Base-by-base conservation (phyloP, 345 rosid genomes). In the Abelmoschus esculentus region DNA sequence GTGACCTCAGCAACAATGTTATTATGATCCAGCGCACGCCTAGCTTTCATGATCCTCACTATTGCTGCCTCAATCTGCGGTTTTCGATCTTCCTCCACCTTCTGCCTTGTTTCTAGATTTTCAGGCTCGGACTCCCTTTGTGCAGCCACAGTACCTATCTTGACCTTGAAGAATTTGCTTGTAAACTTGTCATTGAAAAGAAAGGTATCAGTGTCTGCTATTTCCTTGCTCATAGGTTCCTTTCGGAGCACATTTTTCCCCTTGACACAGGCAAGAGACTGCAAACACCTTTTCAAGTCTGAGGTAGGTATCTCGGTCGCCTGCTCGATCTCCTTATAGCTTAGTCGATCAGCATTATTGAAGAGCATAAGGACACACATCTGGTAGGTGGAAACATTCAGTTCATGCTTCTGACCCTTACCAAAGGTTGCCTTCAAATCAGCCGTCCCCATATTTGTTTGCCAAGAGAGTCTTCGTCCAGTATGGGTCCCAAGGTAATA, bases 81-180 rank as follows among this genome's bases (percentile, higher is more conserved):
- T 74, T 88, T 88, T 78, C 89, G 78, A 58, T 88, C 93, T 73
- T 86, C 93, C 81, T 88, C 92, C 81, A 88, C 93, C 73, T 88
- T 80, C 73, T 88, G 90, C 66, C 92, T 76, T 22, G 90, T 86
- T 78, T 88, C 90, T 69, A 81, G 93, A 66, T 88, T 88, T 77
- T 88, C 93, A 0, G 90, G 90, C 60, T 88, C 90, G 4, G 93
- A 78, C 56, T 86, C 93, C 74, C 80, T 88, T 42, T 86, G 92
- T 3, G 92, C 90, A 73, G 83, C 92, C 64, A 88, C 89, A 1
- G 93, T 88, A 28, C 93, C 93, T 67, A 86, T 86, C 85, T 88
- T 88, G 68, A 88, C 89, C 80, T 86, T 88, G 40, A 78, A 80
- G 71, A 86, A 88, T 75, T 84, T 88, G 79, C 90, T 86, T n/a